phyloP scores from a whole-genome alignment of 1,284 basidiomycete genomes.

The Puccinia hordei region DNA sequence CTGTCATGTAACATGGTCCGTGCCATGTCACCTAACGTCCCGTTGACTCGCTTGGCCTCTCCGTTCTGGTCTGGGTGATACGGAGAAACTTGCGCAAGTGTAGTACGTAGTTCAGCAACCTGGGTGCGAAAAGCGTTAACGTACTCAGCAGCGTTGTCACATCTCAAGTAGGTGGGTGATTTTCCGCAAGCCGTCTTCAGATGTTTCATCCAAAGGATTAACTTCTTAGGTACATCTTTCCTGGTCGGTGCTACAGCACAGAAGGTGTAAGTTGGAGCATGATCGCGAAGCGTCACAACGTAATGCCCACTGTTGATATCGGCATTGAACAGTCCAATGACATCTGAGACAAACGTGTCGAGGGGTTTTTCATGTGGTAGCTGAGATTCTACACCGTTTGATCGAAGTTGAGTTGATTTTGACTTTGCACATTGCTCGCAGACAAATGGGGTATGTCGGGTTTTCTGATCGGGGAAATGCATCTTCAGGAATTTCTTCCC shows the following conservation, averaged over 20 bases:
- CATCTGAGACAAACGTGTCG: neutral
- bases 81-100: neutral
- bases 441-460: neutral
- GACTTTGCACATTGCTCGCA: constrained; percentile 17
- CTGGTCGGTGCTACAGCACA: neutral
- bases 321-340: neutral
- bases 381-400: neutral
- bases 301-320: too few relatives aligned
- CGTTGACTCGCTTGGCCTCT: constrained; percentile 5
- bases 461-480: neutral
- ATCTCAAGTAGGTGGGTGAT: neutral
- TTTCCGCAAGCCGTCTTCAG: neutral
- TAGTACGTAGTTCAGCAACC: neutral
- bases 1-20: constrained; percentile 2
- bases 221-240: neutral
- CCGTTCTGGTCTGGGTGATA: constrained; percentile 16
- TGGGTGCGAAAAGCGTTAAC: neutral
- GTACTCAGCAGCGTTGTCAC: constrained; percentile 4
- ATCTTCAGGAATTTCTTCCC: neutral
- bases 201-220: neutral
- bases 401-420: neutral
- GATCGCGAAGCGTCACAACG: neutral
- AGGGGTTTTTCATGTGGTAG: neutral
- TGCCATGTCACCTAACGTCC: constrained; percentile 13
- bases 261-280: neutral